phyloP scores from a whole-genome alignment of 2,329 filamentous ascomycete genomes.

The Penicillium brasilianum region DNA sequence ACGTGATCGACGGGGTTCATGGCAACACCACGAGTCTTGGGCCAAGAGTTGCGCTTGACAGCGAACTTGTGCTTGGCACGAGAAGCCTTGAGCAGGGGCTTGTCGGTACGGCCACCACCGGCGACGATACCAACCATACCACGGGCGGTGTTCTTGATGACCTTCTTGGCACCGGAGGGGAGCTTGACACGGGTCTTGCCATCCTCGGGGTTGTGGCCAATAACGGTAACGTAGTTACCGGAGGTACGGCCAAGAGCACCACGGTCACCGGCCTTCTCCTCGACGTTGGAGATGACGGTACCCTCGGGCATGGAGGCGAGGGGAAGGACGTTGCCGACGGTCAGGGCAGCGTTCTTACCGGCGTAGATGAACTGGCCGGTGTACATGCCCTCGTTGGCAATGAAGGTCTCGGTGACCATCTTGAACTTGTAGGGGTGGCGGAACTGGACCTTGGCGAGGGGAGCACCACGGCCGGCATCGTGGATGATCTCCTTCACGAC shows the following conservation, averaged over 20 bases:
- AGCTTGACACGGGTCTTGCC: slow-evolving; percentile 99
- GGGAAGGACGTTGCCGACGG: slow-evolving; percentile 96
- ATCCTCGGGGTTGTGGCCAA: slow-evolving; percentile 97
- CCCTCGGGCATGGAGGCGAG: slow-evolving; percentile 94
- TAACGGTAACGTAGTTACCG: slow-evolving; percentile 98
- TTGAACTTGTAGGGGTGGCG: slow-evolving; percentile 98
- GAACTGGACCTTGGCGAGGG: slow-evolving; percentile 95
- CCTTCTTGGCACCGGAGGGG: slow-evolving; percentile 98
- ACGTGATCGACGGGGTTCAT: slow-evolving; percentile 99
- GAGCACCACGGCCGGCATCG: slow-evolving; percentile 97
- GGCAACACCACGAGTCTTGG: slow-evolving; percentile 99
- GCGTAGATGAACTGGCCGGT: slow-evolving; percentile 99
- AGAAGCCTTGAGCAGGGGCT: slow-evolving; percentile 98
- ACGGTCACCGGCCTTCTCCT: slow-evolving; percentile 98
- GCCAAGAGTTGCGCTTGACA: slow-evolving; percentile 99
- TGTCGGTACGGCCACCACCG: slow-evolving; percentile 99
- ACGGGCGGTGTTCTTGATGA: slow-evolving; percentile 86
- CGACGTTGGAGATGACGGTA: slow-evolving; percentile 98
- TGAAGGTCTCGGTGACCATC: slow-evolving; percentile 98
- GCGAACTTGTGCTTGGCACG: slow-evolving; percentile 99
- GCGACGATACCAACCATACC: slow-evolving; percentile 99
- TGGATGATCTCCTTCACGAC: slow-evolving; percentile 99
- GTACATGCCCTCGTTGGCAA: slow-evolving; percentile 99
- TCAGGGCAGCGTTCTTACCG: slow-evolving; percentile 97
- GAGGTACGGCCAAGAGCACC: slow-evolving; percentile 95